Evolutionary conservation across 2,329 filamentous ascomycete genomes (phyloP).

Genomic region (Hymenoscyphus repandus): DNA sequence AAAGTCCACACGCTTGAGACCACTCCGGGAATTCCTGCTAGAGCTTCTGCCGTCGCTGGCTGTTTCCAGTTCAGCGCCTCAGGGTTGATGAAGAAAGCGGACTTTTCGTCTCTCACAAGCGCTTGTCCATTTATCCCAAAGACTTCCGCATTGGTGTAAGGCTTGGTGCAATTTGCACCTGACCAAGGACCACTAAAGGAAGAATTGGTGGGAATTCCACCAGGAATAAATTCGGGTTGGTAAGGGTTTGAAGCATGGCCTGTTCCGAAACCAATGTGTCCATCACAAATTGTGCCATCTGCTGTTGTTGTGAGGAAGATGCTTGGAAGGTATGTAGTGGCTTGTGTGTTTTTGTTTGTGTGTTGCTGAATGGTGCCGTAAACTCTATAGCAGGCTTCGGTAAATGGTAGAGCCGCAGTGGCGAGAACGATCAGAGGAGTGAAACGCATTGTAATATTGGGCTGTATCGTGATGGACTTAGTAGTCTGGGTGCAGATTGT

Average conservation of each 20-base stretch:
- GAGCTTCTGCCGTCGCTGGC: not conserved
- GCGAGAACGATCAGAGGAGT: not conserved
- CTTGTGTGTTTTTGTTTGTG: slow-evolving; percentile 2
- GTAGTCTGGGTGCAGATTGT: not conserved
- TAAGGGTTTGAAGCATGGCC: not conserved
- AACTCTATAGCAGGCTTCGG: slow-evolving; percentile 8
- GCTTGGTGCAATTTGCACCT: slow-evolving; percentile 6
- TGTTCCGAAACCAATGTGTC: not conserved
- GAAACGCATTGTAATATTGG: slow-evolving; percentile 3
- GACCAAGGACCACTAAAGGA: slow-evolving; percentile 11
- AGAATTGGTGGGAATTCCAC: slow-evolving; percentile 10
- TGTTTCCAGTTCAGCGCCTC: slow-evolving; percentile 7
- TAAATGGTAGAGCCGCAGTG: not conserved
- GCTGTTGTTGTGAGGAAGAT: slow-evolving; percentile 5
- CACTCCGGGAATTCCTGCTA: slow-evolving; percentile 5
- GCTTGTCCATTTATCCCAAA: slow-evolving; percentile 3
- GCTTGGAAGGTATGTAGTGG: slow-evolving; percentile 7
- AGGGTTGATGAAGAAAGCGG: slow-evolving; percentile 6
- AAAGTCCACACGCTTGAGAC: slow-evolving; percentile 8
- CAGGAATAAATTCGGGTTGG: slow-evolving; percentile 7
- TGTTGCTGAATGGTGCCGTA: slow-evolving; percentile 6
- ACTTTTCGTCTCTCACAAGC: slow-evolving; percentile 7
- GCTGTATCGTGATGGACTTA: not conserved
- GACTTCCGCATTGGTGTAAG: slow-evolving; percentile 8
- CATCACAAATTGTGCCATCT: slow-evolving; percentile 4